Base-by-base conservation (phyloP, 768 basidiomycete genomes). In the Boletales sp. region DNA sequence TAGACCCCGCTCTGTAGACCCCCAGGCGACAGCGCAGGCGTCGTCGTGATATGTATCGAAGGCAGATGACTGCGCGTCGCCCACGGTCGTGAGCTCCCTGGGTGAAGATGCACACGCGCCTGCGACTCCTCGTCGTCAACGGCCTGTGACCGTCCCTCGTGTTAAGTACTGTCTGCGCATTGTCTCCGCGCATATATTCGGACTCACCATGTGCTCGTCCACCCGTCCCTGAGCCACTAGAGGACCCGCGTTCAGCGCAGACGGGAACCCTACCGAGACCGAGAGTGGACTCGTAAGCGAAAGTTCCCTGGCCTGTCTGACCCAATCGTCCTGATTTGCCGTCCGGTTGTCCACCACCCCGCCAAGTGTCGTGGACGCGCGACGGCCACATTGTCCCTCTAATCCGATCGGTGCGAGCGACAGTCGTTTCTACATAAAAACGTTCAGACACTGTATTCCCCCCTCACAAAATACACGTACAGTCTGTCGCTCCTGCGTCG, bases 281-380 rank as follows among this genome's bases (percentile, higher is more conserved):
- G 58, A 43, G 21, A 63, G 38, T 13, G 63, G 63, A 27, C 63
- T 65, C 40, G 57, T 13, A 35, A 90, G 84, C n/a, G 77, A 75
- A 52, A 90, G 74, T 41, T 77, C 83, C 47, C 79, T 76, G 5
- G 88, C 79, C 60, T 83, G 85, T 50, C 74, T 72, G 11, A 90
- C 87, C 88, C 86, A 90, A 60, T 90, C 87, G 50, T 88, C 87
- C 9, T 80, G 76, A 15, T 69, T 65, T 37, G 74, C 69, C 24
- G 74, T 65, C 57, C 75, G 56, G 14, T 61, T 38, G 19, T 35
- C 52, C 48, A 48, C 34, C 44, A 45, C 52, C 44, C 55, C 56
- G 41, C 56, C 57, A 9, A 52, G n/a, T 34, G 45, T 47, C 45
- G 54, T 55, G 39, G 56, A 68, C 72, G 60, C 53, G 62, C 39